A percentile compares a stretch with the other conserved stretches of the same genome.
Evolutionary conservation across 306 rosid species (phyloP).

Genomic region (Vicia sativa): DNA sequence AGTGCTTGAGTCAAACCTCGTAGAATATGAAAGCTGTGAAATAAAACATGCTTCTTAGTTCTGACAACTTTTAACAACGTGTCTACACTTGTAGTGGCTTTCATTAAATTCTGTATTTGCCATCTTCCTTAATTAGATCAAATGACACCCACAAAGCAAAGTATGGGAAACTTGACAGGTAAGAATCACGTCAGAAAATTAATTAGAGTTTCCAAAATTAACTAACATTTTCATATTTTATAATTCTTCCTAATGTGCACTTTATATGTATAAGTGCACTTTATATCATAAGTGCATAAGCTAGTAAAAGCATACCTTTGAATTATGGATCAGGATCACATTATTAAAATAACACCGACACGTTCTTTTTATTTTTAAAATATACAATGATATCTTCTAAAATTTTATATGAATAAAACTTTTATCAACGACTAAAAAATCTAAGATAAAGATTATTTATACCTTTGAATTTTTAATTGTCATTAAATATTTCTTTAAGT

Average conservation of each 20-base stretch:
- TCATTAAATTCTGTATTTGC: background rate
- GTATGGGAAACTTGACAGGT: conserved; percentile 39
- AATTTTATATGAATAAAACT: no score
- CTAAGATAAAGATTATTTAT: no score
- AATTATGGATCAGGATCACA: conserved; percentile 26
- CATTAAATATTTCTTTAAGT: no score
- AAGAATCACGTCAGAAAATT: conserved; percentile 34
- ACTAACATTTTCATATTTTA: background rate
- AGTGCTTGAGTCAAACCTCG: conserved; percentile 42
- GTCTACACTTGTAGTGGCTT: background rate
- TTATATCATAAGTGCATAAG: background rate
- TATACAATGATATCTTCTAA: no score
- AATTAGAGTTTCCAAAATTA: conserved; percentile 24
- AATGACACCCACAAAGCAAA: conserved; percentile 23
- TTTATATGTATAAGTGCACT: no score
- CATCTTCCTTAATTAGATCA: conserved; percentile 9
- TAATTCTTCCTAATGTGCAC: background rate
- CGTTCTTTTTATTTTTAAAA: no score
- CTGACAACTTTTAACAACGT: conserved; percentile 27
- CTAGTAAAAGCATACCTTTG: conserved; percentile 15
- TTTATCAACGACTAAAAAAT: no score
- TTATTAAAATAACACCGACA: no score
- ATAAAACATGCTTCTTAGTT: conserved; percentile 7
- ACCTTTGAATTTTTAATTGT: no score
- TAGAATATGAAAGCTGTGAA: conserved; percentile 6